Evolutionary conservation across 1,284 basidiomycete genomes (phyloP).

Genomic region (Heterobasidion occidentale): DNA sequence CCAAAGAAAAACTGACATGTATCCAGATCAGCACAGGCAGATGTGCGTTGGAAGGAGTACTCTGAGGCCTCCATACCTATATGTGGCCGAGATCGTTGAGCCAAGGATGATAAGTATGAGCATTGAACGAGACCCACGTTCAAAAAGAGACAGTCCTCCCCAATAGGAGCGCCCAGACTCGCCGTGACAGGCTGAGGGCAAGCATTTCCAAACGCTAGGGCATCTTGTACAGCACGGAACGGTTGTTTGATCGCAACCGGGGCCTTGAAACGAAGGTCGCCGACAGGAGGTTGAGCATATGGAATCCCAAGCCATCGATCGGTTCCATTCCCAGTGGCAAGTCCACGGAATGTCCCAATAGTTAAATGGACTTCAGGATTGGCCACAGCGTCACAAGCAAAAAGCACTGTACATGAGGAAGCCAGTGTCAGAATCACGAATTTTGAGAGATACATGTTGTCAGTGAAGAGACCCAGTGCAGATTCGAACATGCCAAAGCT

Average conservation of each 20-base stretch:
- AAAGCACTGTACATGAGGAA: too few relatives aligned
- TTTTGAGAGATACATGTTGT: too few relatives aligned
- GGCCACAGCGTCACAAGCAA: too few relatives aligned
- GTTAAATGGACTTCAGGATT: conserved; percentile 21
- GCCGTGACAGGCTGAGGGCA: conserved; percentile 41
- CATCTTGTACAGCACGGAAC: conserved; percentile 27
- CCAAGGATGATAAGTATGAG: neutral
- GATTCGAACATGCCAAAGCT: too few relatives aligned
- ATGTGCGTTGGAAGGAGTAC: conserved; percentile 22
- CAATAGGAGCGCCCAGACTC: conserved; percentile 37
- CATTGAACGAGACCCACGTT: conserved; percentile 29
- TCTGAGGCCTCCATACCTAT: conserved; percentile 36
- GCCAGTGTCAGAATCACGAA: too few relatives aligned
- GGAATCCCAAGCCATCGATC: conserved; percentile 59
- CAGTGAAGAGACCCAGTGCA: too few relatives aligned
- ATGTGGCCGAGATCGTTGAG: neutral
- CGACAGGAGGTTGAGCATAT: conserved; percentile 53
- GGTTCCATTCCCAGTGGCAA: conserved; percentile 29
- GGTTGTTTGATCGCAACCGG: conserved; percentile 41
- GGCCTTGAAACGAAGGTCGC: conserved; percentile 46
- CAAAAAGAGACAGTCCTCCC: conserved; percentile 48
- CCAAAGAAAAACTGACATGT: conserved; percentile 27
- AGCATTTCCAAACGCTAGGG: conserved; percentile 45
- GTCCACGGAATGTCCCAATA: conserved; percentile 39
- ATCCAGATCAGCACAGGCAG: conserved; percentile 47